phyloP scores from a whole-genome alignment of 306 rosid species.

The Quillaja saponaria region DNA sequence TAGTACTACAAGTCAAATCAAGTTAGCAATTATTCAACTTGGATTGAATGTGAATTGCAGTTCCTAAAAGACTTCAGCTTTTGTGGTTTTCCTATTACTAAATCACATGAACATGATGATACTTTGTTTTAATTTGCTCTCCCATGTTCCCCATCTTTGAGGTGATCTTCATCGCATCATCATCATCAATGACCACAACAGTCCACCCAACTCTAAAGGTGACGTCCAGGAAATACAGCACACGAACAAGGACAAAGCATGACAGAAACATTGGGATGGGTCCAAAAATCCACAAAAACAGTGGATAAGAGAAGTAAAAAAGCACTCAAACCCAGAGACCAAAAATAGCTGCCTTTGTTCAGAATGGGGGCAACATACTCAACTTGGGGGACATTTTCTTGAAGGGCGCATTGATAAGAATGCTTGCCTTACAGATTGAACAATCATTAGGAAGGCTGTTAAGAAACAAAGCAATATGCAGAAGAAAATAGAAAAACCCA shows the following conservation, averaged over 20 bases:
- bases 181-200: constrained; percentile 32
- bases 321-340: constrained; percentile 85
- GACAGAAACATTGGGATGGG: constrained; percentile 73
- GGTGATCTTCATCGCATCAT: background rate
- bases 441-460: constrained; percentile 65
- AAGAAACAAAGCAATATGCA: constrained; percentile 75
- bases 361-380: constrained; percentile 71
- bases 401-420: constrained; percentile 78
- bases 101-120: no score
- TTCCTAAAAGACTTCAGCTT: background rate
- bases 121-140: background rate
- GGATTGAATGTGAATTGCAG: constrained; percentile 39
- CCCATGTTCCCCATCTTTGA: constrained; percentile 46
- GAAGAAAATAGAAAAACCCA: constrained; percentile 52
- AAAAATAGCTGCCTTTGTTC: constrained; percentile 79
- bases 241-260: constrained; percentile 49
- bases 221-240: constrained; percentile 71
- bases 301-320: constrained; percentile 84
- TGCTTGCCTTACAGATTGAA: constrained; percentile 82
- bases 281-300: constrained; percentile 87
- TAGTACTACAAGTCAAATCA: background rate
- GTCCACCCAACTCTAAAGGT: constrained; percentile 50
- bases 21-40: constrained; percentile 46
- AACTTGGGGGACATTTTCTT: constrained; percentile 43
- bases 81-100: no score